Percentiles rank a stretch among this genome's conserved stretches.
phyloP scores from a whole-genome alignment of 768 basidiomycete genomes.

The Polyporus arcularius region DNA sequence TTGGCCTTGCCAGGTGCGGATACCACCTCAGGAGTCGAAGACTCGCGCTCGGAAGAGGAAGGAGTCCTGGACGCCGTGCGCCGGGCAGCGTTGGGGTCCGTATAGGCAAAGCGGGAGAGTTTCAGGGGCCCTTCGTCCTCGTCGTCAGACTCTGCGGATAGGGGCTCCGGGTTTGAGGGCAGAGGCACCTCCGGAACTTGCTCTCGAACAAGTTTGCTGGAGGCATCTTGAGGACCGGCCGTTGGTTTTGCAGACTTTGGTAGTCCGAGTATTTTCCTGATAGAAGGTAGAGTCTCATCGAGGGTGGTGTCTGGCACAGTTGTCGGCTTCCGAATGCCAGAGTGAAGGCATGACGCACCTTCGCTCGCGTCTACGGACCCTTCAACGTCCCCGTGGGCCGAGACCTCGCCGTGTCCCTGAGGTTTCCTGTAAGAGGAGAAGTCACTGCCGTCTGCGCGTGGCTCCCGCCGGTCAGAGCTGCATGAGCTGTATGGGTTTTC shows the following conservation, averaged over 20 bases:
- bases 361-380: background rate
- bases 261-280: background rate
- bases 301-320: slow-evolving; percentile 3
- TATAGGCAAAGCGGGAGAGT: slow-evolving; percentile 46
- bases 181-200: background rate
- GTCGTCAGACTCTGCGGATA: slow-evolving; percentile 23
- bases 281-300: slow-evolving; percentile 13
- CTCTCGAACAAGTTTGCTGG: background rate
- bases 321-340: background rate
- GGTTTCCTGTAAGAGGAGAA: too few species aligned
- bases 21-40: background rate
- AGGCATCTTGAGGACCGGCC: too few species aligned
- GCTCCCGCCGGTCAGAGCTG: too few species aligned
- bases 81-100: background rate
- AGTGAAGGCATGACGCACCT: background rate
- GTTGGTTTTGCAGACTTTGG: background rate
- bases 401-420: too few species aligned
- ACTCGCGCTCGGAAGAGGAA: background rate
- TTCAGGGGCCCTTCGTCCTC: slow-evolving; percentile 30
- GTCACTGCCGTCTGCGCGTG: too few species aligned
- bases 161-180: background rate
- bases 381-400: too few species aligned
- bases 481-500: too few species aligned
- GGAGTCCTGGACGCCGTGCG: slow-evolving; percentile 7
- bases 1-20: background rate